phyloP scores from a whole-genome alignment of 164 flowering plant genomes.

The Platanus orientalis region DNA sequence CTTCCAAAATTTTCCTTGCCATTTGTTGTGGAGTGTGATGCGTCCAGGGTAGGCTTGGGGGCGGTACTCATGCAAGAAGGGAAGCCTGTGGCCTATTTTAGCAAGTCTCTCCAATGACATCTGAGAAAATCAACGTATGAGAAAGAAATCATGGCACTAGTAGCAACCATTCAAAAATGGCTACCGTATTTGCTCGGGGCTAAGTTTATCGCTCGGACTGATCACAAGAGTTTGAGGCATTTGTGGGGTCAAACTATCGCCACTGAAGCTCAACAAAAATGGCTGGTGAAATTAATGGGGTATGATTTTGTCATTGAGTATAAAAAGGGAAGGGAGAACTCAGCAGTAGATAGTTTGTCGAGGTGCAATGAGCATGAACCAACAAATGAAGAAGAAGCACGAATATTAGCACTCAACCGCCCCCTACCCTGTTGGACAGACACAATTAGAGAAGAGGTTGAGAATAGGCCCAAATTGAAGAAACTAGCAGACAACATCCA shows the following conservation, averaged over 20 bases:
- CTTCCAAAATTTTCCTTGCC: not conserved
- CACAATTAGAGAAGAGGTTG: too few species aligned
- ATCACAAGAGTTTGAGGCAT: not conserved
- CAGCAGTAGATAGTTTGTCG: too few species aligned
- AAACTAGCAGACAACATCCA: too few species aligned
- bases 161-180: not conserved
- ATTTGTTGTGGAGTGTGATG: not conserved
- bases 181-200: not conserved
- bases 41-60: not conserved
- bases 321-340: too few species aligned
- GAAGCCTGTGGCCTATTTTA: not conserved
- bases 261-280: not conserved
- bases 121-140: not conserved
- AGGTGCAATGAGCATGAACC: too few species aligned
- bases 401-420: too few species aligned
- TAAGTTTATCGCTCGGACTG: not conserved
- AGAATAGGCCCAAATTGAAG: too few species aligned
- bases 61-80: not conserved
- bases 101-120: not conserved
- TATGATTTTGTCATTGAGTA: too few species aligned
- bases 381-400: too few species aligned
- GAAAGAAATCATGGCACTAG: not conserved
- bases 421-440: too few species aligned
- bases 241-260: not conserved
- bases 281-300: not conserved